Conservation (phyloP, 2,329 filamentous ascomycete species). For the Zymoseptoria tritici region DNA sequence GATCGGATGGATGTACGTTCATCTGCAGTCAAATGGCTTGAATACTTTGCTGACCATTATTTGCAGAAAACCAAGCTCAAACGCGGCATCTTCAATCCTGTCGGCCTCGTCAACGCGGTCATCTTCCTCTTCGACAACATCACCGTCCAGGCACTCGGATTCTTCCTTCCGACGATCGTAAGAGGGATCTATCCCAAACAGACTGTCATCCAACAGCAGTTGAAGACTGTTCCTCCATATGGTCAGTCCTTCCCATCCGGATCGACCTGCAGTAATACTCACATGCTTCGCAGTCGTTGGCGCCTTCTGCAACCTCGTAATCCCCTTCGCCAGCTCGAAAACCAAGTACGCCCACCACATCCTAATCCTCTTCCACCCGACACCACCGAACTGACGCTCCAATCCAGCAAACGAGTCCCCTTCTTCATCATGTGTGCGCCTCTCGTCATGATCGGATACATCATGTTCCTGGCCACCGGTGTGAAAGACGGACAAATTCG, state of each 20-base stretch:
- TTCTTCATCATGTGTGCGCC: conserved; percentile 56
- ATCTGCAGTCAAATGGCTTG: too few relatives aligned
- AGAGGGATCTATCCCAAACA: conserved; percentile 56
- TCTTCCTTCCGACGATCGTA: conserved; percentile 65
- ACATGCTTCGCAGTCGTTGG: conserved; percentile 43
- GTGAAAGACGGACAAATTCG: conserved; percentile 42
- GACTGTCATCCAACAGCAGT: conserved; percentile 55
- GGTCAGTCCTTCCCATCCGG: not conserved
- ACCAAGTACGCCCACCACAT: conserved; percentile 36
- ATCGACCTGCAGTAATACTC: not conserved
- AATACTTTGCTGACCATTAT: conserved; percentile 30
- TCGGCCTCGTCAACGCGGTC: conserved; percentile 50
- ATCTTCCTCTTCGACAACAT: conserved; percentile 61
- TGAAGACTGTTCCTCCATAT: conserved; percentile 65
- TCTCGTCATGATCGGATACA: conserved; percentile 61
- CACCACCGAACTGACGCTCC: too few relatives aligned
- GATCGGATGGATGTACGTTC: too few relatives aligned
- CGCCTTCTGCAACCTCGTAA: conserved; percentile 56
- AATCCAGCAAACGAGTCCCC: conserved; percentile 46
- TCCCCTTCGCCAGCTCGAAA: conserved; percentile 56
- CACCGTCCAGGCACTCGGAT: conserved; percentile 62
- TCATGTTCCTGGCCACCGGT: conserved; percentile 57
- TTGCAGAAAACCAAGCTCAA: conserved; percentile 53
- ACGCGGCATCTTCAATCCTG: conserved; percentile 57
- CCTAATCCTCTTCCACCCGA: too few relatives aligned